Conservation (phyloP, 2,329 filamentous ascomycete species). For the Mollisia scopiformis region DNA sequence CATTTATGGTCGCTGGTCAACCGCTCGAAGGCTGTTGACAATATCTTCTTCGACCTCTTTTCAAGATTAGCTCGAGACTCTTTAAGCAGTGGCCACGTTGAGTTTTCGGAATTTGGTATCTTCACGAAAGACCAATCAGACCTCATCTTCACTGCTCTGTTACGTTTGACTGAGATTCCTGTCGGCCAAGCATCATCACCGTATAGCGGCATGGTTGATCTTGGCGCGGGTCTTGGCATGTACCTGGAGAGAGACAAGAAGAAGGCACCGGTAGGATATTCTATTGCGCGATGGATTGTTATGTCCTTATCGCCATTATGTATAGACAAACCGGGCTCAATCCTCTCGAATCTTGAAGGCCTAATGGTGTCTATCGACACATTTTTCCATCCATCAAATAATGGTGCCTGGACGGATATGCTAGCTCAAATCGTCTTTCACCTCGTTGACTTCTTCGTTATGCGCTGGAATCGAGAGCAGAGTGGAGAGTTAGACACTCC, state of each 20-base stretch:
- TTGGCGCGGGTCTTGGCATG: constrained; percentile 78
- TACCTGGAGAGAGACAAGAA: constrained; percentile 91
- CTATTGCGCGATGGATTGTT: constrained; percentile 90
- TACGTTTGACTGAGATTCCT: constrained; percentile 90
- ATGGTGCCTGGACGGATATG: constrained; percentile 87
- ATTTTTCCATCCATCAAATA: constrained; percentile 98
- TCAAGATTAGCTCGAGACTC: constrained; percentile 87
- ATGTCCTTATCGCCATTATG: constrained; percentile 90
- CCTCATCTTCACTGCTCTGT: constrained; percentile 87
- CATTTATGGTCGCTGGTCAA: constrained; percentile 95
- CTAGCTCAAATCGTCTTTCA: constrained; percentile 91
- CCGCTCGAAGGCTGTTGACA: constrained; percentile 84
- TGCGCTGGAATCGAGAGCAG: constrained; percentile 94
- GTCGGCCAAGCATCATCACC: constrained; percentile 95
- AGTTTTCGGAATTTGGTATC: constrained; percentile 85
- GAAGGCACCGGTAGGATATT: constrained; percentile 89
- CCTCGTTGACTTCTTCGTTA: constrained; percentile 93
- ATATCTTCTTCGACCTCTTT: constrained; percentile 85
- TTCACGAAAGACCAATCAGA: constrained; percentile 92
- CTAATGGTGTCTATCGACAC: constrained; percentile 95
- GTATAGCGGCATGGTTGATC: constrained; percentile 80
- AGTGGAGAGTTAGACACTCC: constrained; percentile 91
- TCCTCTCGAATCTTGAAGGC: constrained; percentile 84
- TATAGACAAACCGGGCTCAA: constrained; percentile 74
- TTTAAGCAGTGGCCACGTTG: constrained; percentile 71